phyloP scores from a whole-genome alignment of 2,329 filamentous ascomycete genomes.

The Neonectria sp. region DNA sequence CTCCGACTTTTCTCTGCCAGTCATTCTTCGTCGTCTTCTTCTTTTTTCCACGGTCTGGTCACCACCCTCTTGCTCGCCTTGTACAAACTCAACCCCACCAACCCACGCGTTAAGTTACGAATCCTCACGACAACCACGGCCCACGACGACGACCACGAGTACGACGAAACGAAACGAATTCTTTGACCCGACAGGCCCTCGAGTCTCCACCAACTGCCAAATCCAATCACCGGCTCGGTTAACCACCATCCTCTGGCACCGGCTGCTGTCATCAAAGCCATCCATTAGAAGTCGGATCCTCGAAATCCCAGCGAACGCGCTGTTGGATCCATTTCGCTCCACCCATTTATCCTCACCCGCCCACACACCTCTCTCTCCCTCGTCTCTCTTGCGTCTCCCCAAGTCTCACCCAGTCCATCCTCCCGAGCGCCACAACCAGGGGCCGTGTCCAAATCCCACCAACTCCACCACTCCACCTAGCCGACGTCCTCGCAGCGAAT shows the following conservation, averaged over 20 bases:
- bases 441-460: conserved; percentile 26
- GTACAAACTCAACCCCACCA: conserved; percentile 21
- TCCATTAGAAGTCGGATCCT: background rate
- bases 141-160: conserved; percentile 16
- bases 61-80: background rate
- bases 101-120: conserved; percentile 25
- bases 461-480: conserved; percentile 14
- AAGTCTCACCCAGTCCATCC: conserved; percentile 8
- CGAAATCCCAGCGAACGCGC: background rate
- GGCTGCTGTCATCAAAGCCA: background rate
- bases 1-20: background rate
- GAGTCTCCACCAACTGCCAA: conserved; percentile 3
- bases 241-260: conserved; percentile 19
- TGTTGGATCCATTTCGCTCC: conserved; percentile 5
- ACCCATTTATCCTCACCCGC: conserved; percentile 7
- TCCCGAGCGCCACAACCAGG: conserved; percentile 34
- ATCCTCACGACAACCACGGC: conserved; percentile 11
- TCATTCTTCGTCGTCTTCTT: background rate
- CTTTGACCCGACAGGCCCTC: conserved; percentile 4
- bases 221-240: conserved; percentile 37
- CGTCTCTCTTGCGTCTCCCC: background rate
- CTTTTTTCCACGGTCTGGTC: background rate
- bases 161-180: conserved; percentile 43
- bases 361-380: background rate
- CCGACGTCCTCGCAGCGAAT: conserved; percentile 20